Evolutionary conservation across 352 stramenopile species (phyloP).

Genomic region (Globisporangium barbulae): DNA sequence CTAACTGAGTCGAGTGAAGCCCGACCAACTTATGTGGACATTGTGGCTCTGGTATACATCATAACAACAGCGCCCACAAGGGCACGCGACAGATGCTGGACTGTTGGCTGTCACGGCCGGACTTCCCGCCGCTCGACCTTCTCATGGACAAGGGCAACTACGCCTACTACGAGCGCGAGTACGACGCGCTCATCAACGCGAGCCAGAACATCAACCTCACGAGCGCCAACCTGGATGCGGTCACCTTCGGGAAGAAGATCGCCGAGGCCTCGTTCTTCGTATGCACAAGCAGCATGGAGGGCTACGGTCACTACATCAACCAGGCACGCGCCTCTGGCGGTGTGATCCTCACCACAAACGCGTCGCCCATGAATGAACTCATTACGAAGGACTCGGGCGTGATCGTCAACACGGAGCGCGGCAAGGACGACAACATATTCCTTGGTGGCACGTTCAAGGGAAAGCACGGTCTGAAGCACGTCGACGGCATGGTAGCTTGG

Average conservation of each 20-base stretch:
- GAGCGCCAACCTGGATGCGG: constrained; percentile 20
- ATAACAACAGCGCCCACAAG: constrained; percentile 41
- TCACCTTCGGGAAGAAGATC: constrained; percentile 37
- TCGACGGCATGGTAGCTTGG: constrained; percentile 26
- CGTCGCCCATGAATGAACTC: constrained; percentile 57
- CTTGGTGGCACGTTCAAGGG: constrained; percentile 29
- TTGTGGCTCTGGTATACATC: background rate
- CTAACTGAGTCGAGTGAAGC: too few relatives aligned
- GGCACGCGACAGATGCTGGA: constrained; percentile 38
- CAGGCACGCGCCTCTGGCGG: constrained; percentile 42
- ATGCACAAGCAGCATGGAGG: constrained; percentile 53
- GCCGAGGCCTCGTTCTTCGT: constrained; percentile 43
- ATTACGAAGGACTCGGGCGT: constrained; percentile 10
- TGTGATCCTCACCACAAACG: constrained; percentile 41
- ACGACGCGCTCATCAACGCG: constrained; percentile 13
- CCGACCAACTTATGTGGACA: background rate
- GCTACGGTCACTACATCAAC: constrained; percentile 73
- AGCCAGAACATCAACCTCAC: constrained; percentile 10
- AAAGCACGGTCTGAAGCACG: constrained; percentile 22
- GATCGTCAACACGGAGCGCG: constrained; percentile 6
- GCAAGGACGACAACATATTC: constrained; percentile 22
- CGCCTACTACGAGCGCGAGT: constrained; percentile 14
- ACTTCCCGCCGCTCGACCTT: constrained; percentile 41
- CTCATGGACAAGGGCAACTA: constrained; percentile 37
- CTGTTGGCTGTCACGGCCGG: constrained; percentile 41